A percentile compares a stretch with the other conserved stretches of the same genome.
Conservation (phyloP, 495 filamentous ascomycete species). For the Acidomyces sp. region DNA sequence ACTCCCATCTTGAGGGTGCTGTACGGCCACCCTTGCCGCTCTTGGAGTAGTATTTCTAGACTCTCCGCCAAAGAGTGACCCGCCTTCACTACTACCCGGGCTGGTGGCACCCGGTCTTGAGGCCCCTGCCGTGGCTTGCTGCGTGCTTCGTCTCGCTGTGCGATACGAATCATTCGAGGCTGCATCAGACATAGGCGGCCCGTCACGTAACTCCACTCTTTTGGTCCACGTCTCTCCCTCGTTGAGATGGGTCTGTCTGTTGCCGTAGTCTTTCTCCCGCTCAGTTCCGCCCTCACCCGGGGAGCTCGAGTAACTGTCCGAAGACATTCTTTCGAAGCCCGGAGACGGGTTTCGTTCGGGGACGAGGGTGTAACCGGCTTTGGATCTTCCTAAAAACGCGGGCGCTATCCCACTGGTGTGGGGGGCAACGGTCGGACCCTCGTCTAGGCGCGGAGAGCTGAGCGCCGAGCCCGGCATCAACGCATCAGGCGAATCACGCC, state of each 20-base stretch:
- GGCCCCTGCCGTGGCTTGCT: slow-evolving; percentile 11
- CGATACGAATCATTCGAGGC: slow-evolving; percentile 1
- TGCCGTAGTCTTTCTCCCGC: slow-evolving; percentile 3
- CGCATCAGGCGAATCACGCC: slow-evolving; percentile 22
- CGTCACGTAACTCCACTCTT: slow-evolving; percentile 1
- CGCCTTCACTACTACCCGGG: slow-evolving; percentile 1
- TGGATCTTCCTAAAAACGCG: slow-evolving; percentile 9
- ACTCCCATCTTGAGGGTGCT: slow-evolving; percentile 4
- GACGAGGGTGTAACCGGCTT: slow-evolving; percentile 10
- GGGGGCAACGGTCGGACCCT: slow-evolving; percentile 7
- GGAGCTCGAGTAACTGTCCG: slow-evolving; percentile 5
- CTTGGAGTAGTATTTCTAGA: slow-evolving; percentile 18
- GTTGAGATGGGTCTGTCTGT: slow-evolving; percentile 5
- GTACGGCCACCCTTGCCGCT: slow-evolving; percentile 8
- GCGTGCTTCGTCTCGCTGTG: neutral
- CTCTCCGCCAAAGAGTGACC: slow-evolving; percentile 9
- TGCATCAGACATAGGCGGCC: neutral
- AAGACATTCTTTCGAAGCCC: slow-evolving; percentile 8
- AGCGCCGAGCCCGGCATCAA: slow-evolving; percentile 15
- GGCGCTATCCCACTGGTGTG: slow-evolving; percentile 10
- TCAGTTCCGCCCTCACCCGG: neutral
- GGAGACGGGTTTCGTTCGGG: slow-evolving; percentile 10
- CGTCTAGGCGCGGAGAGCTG: slow-evolving; percentile 13
- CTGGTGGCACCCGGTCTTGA: slow-evolving; percentile 9
- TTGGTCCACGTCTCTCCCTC: slow-evolving; percentile 10